Evolutionary conservation across 306 rosid genomes (phyloP).

Genomic region (Casuarina equisetifolia): DNA sequence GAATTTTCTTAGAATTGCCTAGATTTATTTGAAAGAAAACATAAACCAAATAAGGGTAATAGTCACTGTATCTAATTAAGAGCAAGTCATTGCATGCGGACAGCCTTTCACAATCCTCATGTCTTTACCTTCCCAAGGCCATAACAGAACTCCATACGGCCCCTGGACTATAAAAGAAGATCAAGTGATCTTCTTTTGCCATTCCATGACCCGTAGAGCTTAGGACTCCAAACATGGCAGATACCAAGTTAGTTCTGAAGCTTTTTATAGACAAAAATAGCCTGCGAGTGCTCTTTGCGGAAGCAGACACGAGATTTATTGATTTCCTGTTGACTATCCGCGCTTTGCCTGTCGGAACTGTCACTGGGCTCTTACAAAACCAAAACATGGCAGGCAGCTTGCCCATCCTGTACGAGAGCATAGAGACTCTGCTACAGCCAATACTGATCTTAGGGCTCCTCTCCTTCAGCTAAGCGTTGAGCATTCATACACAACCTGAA

Average conservation of each 20-base stretch:
- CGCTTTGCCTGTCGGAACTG: slow-evolving; percentile 14
- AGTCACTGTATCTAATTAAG: too few species aligned
- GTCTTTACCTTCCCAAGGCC: too few species aligned
- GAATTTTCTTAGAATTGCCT: too few species aligned
- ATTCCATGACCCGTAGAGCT: too few species aligned
- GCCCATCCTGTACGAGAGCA: slow-evolving; percentile 10
- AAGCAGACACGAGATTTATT: slow-evolving; percentile 6
- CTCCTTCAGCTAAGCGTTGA: not conserved
- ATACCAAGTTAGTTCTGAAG: not conserved
- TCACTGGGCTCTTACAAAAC: not conserved
- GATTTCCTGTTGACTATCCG: slow-evolving; percentile 27
- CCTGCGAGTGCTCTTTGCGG: slow-evolving; percentile 14
- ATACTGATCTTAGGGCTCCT: not conserved
- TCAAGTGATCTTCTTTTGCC: not conserved
- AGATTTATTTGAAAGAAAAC: too few species aligned
- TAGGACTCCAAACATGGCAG: not conserved
- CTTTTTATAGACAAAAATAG: slow-evolving; percentile 15
- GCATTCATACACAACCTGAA: too few species aligned
- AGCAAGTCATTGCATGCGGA: too few species aligned
- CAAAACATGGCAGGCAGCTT: slow-evolving; percentile 1
- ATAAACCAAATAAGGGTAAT: too few species aligned
- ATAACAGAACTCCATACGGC: too few species aligned
- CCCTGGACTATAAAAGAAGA: too few species aligned
- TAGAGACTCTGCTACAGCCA: not conserved
- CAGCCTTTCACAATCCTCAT: too few species aligned